Evolutionary conservation across 805 yeast genomes (phyloP), one percentile per base, ranked within the genome.

Genomic region (Sungouiella blattae): DNA sequence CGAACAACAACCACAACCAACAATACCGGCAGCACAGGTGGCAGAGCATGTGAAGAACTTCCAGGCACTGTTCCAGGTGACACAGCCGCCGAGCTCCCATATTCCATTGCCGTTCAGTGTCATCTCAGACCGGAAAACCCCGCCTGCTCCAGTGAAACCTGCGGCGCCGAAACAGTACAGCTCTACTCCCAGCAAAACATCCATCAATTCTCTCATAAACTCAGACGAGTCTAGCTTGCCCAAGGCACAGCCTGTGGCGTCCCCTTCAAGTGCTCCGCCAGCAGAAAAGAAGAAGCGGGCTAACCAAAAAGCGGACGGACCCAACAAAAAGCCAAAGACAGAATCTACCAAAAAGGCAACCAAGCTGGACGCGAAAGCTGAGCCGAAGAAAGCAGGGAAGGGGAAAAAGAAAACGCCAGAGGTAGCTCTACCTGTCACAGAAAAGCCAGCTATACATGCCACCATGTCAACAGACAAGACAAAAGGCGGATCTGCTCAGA

Each of bases 201-300:
- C 69, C 5, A 67, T 67, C 18, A 62, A 57, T 34, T 60, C 70
- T 11, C 59, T 67, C 27, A 66, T 67, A 36, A 67, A 67, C 44
- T 37, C 49, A 9, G 72, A 67, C 26, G 63, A 58, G 24, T 7
- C n/a, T n/a, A n/a, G n/a, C n/a, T n/a, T n/a, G n/a, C n/a, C n/a
- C n/a, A n/a, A n/a, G n/a, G n/a, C n/a, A n/a, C n/a, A n/a, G n/a
- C n/a, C n/a, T n/a, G n/a, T n/a, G n/a, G n/a, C n/a, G n/a, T n/a
- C n/a, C n/a, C n/a, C n/a, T n/a, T n/a, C n/a, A n/a, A n/a, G 11
- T 16, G 33, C 32, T 13, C 32, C 30, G 9, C 42, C 32, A 16
- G 33, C 23, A 11, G 37, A 27, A 6, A 43, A 36, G 18, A 46
- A 36, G 18, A 47, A 36, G 21, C 41, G 48, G 26, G 32, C 43